Percentiles rank a stretch among this genome's conserved stretches.
Evolutionary conservation across 768 basidiomycete species (phyloP).

Genomic region (Tricholoma hemisulphureum): DNA sequence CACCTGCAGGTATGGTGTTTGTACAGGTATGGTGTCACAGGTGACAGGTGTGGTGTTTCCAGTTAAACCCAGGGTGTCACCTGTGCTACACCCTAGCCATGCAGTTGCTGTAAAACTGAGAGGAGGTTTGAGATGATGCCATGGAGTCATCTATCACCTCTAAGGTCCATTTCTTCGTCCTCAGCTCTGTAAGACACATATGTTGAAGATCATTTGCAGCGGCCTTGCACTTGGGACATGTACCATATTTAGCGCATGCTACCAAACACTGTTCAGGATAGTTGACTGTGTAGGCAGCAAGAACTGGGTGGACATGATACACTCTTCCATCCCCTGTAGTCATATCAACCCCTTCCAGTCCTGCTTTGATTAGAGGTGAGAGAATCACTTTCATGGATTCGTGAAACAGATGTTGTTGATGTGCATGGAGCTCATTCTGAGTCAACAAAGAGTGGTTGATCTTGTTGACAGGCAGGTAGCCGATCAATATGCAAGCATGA

Average conservation of each 20-base stretch:
- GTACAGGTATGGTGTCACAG: too few relatives aligned
- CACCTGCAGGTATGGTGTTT: too few relatives aligned
- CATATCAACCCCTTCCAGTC: conserved; percentile 15
- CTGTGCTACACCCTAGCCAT: too few relatives aligned
- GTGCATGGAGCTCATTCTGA: conserved; percentile 25
- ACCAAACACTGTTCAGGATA: conserved; percentile 45
- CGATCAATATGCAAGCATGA: neutral
- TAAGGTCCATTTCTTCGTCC: conserved; percentile 6
- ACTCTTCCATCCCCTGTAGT: conserved; percentile 33
- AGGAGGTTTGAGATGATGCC: conserved; percentile 19
- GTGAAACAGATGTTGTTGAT: conserved; percentile 33
- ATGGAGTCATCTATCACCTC: conserved; percentile 16
- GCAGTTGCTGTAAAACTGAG: conserved; percentile 8
- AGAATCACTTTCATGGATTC: conserved; percentile 29
- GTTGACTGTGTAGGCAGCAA: conserved; percentile 23
- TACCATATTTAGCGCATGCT: conserved; percentile 20
- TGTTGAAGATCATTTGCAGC: conserved; percentile 16
- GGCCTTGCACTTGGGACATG: conserved; percentile 26
- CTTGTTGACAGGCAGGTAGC: neutral
- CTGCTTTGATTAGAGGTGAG: conserved; percentile 24
- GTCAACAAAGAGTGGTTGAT: conserved; percentile 4
- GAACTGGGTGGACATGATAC: conserved; percentile 27
- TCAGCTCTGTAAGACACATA: conserved; percentile 1
- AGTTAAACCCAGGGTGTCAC: too few relatives aligned
- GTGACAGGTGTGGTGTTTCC: too few relatives aligned